Base-by-base conservation (phyloP, 495 filamentous ascomycete genomes). In the Aspergillus carlsbadensis region DNA sequence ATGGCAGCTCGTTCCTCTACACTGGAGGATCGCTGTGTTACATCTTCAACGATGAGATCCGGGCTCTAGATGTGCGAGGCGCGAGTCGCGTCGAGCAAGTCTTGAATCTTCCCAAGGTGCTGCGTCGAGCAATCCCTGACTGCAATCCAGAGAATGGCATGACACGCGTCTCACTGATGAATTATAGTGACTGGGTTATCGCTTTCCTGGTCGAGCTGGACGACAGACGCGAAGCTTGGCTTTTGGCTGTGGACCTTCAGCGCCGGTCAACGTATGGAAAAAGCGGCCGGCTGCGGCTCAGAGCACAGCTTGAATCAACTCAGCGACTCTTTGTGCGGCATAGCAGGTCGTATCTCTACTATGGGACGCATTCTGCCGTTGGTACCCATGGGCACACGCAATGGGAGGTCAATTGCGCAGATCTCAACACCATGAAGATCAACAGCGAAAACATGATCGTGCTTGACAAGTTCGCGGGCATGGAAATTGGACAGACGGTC, bases 261-360 rank as follows among this genome's bases (percentile, higher is more conserved):
- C 60, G 45, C 10, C 54, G 58, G 20, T 21, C 58, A 31, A 53
- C 55, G 1, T 61, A 44, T 11, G 43, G 48, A 5, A 72, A 68
- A 37, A 56, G 64, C 11, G 66, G 68, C 11, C 57, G 69, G 8
- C 50, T 82, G 20, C 65, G 85, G 1, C 60, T 76, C 10, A 60
- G 66, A 2, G 65, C 70, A 3, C 68, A 50, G 5, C 62, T 88
- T 7, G 69, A 70, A 1, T 78, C 79, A 6, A 75, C 72, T 14
- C 64, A 77, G 29, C 83, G 81, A 61, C 66, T 89, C 13, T 87
- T 90, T 61, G 87, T 90, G 3, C 83, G 88, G 14, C 86, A 92
- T 63, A 84, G 84, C 59, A 62, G 71, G 13, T 65, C 74, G 2
- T 87, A 82, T 63, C 75, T 93, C 15, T 91, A 83, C 70, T 90